Evolutionary conservation across 2,329 filamentous ascomycete species (phyloP).

Genomic region (Xylariaceae sp.): DNA sequence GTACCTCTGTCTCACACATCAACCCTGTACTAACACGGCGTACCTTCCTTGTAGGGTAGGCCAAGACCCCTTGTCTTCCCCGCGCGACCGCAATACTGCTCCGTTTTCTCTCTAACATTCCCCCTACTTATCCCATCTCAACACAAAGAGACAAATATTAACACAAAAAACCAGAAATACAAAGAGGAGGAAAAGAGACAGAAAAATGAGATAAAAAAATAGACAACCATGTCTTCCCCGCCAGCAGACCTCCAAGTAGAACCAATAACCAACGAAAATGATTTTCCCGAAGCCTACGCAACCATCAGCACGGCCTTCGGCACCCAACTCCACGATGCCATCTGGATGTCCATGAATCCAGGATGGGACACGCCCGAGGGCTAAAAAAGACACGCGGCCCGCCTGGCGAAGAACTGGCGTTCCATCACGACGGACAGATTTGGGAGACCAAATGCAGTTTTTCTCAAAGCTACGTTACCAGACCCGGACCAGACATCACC

Average conservation of each 20-base stretch:
- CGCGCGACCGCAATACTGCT: no score
- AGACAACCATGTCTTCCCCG: no score
- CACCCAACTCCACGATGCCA: conserved; percentile 44
- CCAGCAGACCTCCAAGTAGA: conserved; percentile 22
- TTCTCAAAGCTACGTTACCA: conserved; percentile 50
- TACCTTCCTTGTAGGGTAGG: no score
- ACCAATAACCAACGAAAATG: conserved; percentile 18
- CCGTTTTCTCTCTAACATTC: no score
- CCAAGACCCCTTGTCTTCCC: no score
- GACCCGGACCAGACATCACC: conserved; percentile 29
- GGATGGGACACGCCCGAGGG: conserved; percentile 51
- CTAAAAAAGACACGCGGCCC: conserved; percentile 31
- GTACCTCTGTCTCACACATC: no score
- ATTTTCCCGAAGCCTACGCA: conserved; percentile 26
- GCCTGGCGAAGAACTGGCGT: conserved; percentile 41
- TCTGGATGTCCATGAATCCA: conserved; percentile 51
- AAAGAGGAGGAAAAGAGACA: no score
- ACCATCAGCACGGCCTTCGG: conserved; percentile 44
- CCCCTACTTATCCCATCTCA: no score
- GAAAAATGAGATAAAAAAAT: no score
- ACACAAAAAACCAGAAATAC: no score
- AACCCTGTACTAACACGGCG: no score
- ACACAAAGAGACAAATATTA: no score
- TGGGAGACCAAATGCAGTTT: conserved; percentile 47
- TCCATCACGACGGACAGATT: conserved; percentile 36